A percentile compares a stretch with the other conserved stretches of the same genome.
Evolutionary conservation across 768 basidiomycete genomes (phyloP).

Genomic region (Tephrocybe sp.): DNA sequence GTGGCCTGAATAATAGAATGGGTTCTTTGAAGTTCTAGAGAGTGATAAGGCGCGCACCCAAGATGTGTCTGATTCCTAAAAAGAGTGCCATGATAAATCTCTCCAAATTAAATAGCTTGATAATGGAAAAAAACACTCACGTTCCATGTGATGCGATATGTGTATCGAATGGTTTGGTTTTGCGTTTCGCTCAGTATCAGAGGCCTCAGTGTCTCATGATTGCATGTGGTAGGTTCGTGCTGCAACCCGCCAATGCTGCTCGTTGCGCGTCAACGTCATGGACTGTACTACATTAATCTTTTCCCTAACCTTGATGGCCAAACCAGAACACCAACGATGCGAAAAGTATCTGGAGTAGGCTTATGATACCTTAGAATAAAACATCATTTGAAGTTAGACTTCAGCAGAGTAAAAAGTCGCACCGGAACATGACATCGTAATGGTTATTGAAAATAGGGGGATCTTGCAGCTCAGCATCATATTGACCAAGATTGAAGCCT

Average conservation of each 20-base stretch:
- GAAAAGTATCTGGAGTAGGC: constrained; percentile 65
- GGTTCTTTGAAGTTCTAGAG: not conserved
- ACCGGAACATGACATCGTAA: constrained; percentile 84
- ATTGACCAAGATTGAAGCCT: constrained; percentile 90
- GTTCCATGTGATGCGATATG: constrained; percentile 87
- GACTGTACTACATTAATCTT: not conserved
- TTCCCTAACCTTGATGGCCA: constrained; percentile 50
- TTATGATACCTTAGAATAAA: constrained; percentile 69
- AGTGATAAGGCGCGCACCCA: constrained; percentile 52
- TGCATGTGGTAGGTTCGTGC: constrained; percentile 51
- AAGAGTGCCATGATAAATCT: constrained; percentile 2
- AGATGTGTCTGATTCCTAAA: constrained; percentile 79
- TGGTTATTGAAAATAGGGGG: constrained; percentile 86
- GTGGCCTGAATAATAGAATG: constrained; percentile 62
- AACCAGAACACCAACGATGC: constrained; percentile 93
- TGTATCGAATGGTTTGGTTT: constrained; percentile 72
- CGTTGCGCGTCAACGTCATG: not conserved
- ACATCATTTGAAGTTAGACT: constrained; percentile 1
- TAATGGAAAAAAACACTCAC: constrained; percentile 39
- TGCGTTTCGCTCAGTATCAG: constrained; percentile 62
- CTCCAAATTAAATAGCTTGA: not conserved
- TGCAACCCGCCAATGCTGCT: constrained; percentile 66
- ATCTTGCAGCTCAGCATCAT: constrained; percentile 56
- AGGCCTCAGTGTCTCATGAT: constrained; percentile 36
- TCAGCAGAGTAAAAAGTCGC: not conserved